Percentiles rank a stretch among this genome's conserved stretches.
Conservation (phyloP, 75 land plant genomes). For the Selaginella moellendorffii region DNA sequence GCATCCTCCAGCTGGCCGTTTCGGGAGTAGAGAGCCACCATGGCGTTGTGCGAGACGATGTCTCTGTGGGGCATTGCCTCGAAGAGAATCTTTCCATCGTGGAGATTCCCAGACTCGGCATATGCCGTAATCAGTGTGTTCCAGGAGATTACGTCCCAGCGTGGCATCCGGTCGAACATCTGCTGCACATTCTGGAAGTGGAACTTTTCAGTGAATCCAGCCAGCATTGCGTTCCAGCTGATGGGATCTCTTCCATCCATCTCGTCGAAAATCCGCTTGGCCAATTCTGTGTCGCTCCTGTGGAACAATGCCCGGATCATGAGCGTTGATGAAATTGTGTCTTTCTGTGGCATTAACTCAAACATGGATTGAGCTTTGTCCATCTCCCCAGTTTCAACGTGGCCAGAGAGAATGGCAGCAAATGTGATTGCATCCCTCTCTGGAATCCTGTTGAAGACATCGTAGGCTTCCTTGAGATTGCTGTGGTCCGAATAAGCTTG, state of each 20-base stretch:
- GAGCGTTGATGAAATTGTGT: neutral
- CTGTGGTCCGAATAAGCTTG: neutral
- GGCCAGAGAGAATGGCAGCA: neutral
- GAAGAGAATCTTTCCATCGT: neutral
- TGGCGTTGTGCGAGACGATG: neutral
- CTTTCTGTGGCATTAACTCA: neutral
- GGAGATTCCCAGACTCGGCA: neutral
- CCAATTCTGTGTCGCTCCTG: neutral
- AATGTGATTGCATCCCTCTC: neutral
- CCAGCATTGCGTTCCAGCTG: neutral
- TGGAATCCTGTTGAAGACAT: neutral
- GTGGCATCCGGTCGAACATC: neutral
- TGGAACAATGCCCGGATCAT: neutral
- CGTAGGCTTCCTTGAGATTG: neutral
- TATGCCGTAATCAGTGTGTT: conserved; percentile 7
- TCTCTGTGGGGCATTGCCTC: conserved; percentile 1
- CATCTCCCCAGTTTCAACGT: neutral
- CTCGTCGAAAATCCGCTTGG: neutral
- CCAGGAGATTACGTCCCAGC: neutral
- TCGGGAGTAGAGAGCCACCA: neutral
- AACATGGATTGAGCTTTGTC: neutral
- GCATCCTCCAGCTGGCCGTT: neutral
- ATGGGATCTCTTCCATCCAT: neutral
- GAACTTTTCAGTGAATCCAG: neutral
- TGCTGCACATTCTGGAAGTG: neutral